phyloP scores from a whole-genome alignment of 306 rosid genomes.

The Gynostemma pentaphyllum region DNA sequence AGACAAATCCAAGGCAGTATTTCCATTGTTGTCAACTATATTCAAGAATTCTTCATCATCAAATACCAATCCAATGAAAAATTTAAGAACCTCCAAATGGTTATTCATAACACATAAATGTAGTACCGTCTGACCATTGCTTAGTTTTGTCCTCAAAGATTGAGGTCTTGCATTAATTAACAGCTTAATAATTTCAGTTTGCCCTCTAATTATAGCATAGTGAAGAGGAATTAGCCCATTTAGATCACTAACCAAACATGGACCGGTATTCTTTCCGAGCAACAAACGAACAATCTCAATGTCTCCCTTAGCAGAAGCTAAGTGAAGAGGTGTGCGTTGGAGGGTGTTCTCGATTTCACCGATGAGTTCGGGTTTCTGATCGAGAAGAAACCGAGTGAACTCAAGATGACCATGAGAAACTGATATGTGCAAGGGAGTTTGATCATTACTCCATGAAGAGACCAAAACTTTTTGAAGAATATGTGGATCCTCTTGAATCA shows the following conservation, averaged over 20 bases:
- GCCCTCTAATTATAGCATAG: not conserved
- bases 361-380: not conserved
- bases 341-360: not conserved
- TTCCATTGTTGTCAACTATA: not conserved
- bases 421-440: not conserved
- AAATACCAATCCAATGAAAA: not conserved
- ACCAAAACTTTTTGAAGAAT: not conserved
- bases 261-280: not conserved
- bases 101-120: not conserved
- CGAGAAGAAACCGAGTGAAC: not conserved
- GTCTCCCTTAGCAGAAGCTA: not conserved
- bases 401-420: not conserved
- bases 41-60: not conserved
- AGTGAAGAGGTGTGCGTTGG: not conserved
- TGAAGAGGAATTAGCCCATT: constrained; percentile 5
- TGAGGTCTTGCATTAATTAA: not conserved
- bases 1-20: constrained; percentile 1
- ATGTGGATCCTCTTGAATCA: not conserved
- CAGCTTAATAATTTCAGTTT: not conserved
- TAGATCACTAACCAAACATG: not conserved
- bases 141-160: not conserved
- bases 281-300: not conserved
- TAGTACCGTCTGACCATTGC: not conserved
- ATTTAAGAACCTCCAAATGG: not conserved
- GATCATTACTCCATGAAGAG: not conserved